Percentiles rank a stretch among this genome's conserved stretches.
phyloP scores from a whole-genome alignment of 176 grass and related monocot species.

The Carex pumila region DNA sequence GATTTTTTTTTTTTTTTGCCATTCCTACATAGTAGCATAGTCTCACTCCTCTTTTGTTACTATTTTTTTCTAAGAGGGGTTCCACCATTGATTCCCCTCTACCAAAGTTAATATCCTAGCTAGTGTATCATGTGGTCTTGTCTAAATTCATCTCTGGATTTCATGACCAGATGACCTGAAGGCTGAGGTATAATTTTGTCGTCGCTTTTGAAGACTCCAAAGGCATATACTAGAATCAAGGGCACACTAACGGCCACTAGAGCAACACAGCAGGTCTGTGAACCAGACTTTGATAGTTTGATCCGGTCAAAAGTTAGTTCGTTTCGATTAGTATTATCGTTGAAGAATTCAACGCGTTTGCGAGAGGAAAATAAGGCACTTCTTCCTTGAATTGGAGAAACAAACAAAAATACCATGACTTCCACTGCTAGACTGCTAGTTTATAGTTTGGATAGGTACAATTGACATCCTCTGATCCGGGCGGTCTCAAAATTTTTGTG shows the following conservation, averaged over 20 bases:
- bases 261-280: too few species aligned
- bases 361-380: background rate
- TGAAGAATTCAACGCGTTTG: slow-evolving; percentile 19
- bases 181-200: background rate
- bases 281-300: background rate
- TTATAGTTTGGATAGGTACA: background rate
- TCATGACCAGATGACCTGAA: background rate
- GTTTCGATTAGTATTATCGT: background rate
- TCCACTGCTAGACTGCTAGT: background rate
- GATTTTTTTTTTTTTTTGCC: too few species aligned
- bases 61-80: too few species aligned
- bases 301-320: slow-evolving; percentile 8
- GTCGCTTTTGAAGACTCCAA: background rate
- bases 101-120: too few species aligned
- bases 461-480: background rate
- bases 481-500: too few species aligned
- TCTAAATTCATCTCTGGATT: background rate
- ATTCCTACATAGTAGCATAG: too few species aligned
- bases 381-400: background rate
- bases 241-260: background rate
- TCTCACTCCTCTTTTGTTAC: too few species aligned
- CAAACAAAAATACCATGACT: background rate
- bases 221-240: background rate
- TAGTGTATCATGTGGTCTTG: background rate
- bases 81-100: too few species aligned